Evolutionary conservation across 768 basidiomycete genomes (phyloP).

Genomic region (Kwoniella shandongensis): DNA sequence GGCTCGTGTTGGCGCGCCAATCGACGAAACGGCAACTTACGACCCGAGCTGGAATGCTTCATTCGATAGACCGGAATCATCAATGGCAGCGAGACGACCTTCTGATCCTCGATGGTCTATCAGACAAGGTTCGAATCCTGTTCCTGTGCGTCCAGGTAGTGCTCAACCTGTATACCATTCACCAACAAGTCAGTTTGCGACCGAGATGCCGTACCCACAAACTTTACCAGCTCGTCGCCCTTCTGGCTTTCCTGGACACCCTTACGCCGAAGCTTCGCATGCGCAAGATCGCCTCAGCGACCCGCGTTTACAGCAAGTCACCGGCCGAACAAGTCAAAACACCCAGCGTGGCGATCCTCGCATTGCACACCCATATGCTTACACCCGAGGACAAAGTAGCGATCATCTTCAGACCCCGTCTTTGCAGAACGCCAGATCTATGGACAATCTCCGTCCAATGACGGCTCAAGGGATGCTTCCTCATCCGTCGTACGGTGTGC

Average conservation of each 20-base stretch:
- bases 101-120: constrained; percentile 8
- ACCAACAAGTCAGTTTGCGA: constrained; percentile 28
- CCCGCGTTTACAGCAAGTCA: constrained; percentile 28
- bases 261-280: constrained; percentile 28
- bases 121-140: constrained; percentile 12
- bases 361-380: constrained; percentile 14
- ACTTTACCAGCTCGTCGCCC: constrained; percentile 25
- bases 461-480: constrained; percentile 12
- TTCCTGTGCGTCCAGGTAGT: constrained; percentile 12
- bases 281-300: constrained; percentile 34
- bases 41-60: constrained; percentile 3
- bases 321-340: constrained; percentile 3
- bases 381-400: constrained; percentile 1
- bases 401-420: constrained; percentile 18
- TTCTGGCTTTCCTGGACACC: constrained; percentile 18
- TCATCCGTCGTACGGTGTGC: constrained; percentile 32
- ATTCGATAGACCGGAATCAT: constrained; percentile 8
- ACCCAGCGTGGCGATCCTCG: too few relatives aligned
- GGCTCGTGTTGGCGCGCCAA: constrained; percentile 11
- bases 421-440: constrained; percentile 34
- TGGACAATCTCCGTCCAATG: constrained; percentile 40
- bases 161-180: constrained; percentile 35
- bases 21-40: constrained; percentile 18
- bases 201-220: constrained; percentile 23
- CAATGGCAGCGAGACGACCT: constrained; percentile 14